phyloP scores from a whole-genome alignment of 108 stramenopile genomes.

The Mediolabrus comicus region DNA sequence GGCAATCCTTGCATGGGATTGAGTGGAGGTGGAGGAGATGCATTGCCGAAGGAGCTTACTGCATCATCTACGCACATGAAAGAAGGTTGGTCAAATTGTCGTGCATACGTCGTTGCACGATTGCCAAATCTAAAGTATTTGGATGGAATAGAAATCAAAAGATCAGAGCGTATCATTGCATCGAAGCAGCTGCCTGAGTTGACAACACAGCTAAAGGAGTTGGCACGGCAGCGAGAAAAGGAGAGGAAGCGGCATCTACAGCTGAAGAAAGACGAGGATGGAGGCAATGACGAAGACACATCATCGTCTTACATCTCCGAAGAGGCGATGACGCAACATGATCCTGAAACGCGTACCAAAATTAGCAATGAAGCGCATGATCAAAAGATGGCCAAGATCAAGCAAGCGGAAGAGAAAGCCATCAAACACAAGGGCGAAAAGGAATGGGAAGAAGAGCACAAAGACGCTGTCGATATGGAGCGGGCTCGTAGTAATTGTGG shows the following conservation, averaged over 20 bases:
- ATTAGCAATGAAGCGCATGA: slow-evolving; percentile 83
- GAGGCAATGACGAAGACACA: neutral
- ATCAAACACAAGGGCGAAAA: slow-evolving; percentile 45
- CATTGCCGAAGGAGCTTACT: neutral
- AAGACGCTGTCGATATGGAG: slow-evolving; percentile 7
- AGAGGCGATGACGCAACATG: slow-evolving; percentile 65
- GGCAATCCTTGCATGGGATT: slow-evolving; percentile 81
- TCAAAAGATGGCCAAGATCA: slow-evolving; percentile 81
- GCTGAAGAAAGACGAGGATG: neutral
- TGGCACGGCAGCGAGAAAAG: slow-evolving; percentile 10
- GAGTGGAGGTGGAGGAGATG: slow-evolving; percentile 3
- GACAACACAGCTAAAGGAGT: slow-evolving; percentile 28
- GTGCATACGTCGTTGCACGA: slow-evolving; percentile 62
- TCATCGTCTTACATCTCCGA: slow-evolving; percentile 16
- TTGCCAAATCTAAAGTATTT: slow-evolving; percentile 69
- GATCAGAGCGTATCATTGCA: slow-evolving; percentile 62
- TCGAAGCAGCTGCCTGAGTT: slow-evolving; percentile 62
- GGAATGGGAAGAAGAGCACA: slow-evolving; percentile 53
- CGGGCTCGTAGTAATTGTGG: neutral
- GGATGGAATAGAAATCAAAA: slow-evolving; percentile 78
- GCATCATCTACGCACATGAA: neutral
- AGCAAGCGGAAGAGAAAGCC: slow-evolving; percentile 47
- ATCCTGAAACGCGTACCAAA: slow-evolving; percentile 67
- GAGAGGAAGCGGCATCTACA: slow-evolving; percentile 8
- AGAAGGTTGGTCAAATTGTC: slow-evolving; percentile 58